Percentiles rank a stretch among this genome's conserved stretches.
These are phyloP conservation scores for Begonia peltatifolia DNA, from an alignment of 306 rosid genomes.

Conservation along the genomic window DNA sequence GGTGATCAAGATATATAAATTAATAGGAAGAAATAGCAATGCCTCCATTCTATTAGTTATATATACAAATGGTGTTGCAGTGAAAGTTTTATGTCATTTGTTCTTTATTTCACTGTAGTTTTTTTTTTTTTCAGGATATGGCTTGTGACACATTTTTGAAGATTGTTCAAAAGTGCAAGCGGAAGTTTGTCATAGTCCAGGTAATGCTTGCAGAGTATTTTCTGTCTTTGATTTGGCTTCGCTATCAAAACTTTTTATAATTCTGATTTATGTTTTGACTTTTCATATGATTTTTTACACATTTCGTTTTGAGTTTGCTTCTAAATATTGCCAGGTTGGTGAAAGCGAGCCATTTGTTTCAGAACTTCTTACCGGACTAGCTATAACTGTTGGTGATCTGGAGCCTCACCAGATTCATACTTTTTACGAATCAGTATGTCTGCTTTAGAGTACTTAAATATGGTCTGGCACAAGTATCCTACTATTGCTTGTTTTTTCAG, in stretches of 20 bases:
- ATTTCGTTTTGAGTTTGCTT: neutral
- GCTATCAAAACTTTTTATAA: neutral
- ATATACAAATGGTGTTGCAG: no score
- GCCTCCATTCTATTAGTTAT: no score
- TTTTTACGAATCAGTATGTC: constrained; percentile 83
- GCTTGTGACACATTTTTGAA: constrained; percentile 94
- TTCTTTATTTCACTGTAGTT: no score
- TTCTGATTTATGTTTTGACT: neutral
- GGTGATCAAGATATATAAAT: no score
- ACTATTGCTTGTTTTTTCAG: constrained; percentile 15
- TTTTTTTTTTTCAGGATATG: constrained; percentile 60
- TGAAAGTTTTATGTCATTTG: no score
- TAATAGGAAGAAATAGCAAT: no score
- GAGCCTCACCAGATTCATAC: constrained; percentile 92
- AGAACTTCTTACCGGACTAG: constrained; percentile 81
- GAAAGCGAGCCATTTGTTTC: constrained; percentile 95
- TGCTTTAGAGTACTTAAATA: neutral
- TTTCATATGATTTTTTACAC: neutral
- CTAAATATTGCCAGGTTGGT: constrained; percentile 51
- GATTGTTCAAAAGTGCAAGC: constrained; percentile 94
- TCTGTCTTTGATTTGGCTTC: neutral
- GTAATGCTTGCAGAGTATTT: constrained; percentile 13
- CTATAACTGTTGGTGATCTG: constrained; percentile 78
- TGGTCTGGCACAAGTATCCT: neutral
- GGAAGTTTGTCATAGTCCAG: constrained; percentile 89